phyloP scores from a whole-genome alignment of 1,139 yeast species.

The Lodderomyces elongisporus region DNA sequence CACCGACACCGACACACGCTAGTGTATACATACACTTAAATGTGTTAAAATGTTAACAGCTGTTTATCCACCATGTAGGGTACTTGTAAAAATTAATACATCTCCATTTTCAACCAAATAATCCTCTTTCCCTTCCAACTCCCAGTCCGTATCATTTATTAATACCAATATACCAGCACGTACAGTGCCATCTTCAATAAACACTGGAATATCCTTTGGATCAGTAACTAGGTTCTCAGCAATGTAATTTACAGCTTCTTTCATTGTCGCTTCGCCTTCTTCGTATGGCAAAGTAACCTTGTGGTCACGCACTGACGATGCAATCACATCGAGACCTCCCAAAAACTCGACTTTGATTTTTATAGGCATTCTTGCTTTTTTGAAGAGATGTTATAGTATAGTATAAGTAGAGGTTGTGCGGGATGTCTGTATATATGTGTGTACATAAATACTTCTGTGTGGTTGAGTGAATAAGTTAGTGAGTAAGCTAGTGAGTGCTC shows the following conservation, averaged over 20 bases:
- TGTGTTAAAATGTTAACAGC: no score
- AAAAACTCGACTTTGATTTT: slow-evolving; percentile 42
- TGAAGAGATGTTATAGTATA: no score
- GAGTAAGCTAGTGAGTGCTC: no score
- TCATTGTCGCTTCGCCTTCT: slow-evolving; percentile 47
- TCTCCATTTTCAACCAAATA: slow-evolving; percentile 74
- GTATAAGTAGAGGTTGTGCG: no score
- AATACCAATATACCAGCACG: slow-evolving; percentile 91
- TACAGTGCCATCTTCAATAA: slow-evolving; percentile 72
- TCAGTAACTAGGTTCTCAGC: slow-evolving; percentile 53
- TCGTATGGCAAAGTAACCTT: slow-evolving; percentile 35
- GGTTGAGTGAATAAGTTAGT: no score
- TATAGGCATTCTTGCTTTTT: slow-evolving; percentile 16
- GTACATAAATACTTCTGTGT: no score
- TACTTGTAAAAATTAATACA: slow-evolving; percentile 80
- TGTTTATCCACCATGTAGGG: slow-evolving; percentile 93
- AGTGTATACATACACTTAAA: no score
- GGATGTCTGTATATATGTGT: no score
- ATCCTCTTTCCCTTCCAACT: slow-evolving; percentile 81
- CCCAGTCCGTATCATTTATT: slow-evolving; percentile 97
- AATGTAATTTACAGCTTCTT: slow-evolving; percentile 54
- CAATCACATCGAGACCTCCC: slow-evolving; percentile 71
- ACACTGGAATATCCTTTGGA: slow-evolving; percentile 63
- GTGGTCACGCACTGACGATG: slow-evolving; percentile 48
- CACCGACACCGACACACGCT: no score